These are phyloP conservation scores for Voacanga thouarsii DNA, from an alignment of 257 asterid genomes.

Conservation along the genomic window DNA sequence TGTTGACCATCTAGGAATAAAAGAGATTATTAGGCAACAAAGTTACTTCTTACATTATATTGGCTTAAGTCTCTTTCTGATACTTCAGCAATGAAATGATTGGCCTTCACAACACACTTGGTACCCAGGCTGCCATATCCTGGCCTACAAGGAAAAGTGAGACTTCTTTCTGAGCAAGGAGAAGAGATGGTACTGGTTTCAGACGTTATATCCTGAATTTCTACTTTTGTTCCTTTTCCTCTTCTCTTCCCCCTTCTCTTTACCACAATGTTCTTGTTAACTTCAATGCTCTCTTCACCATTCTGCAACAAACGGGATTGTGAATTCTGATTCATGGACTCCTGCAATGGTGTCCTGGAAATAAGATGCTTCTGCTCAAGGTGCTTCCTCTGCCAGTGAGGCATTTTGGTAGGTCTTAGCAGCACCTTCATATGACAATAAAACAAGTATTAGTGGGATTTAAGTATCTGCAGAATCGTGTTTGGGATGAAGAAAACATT, in stretches of 20 bases:
- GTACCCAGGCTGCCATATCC: conserved; percentile 38
- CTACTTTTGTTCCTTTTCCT: conserved; percentile 28
- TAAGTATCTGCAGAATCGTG: neutral
- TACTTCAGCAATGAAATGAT: conserved; percentile 46
- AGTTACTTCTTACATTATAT: conserved; percentile 38
- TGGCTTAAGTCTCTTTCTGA: conserved; percentile 50
- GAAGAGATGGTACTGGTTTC: conserved; percentile 15
- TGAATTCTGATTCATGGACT: conserved; percentile 33
- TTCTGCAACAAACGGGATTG: conserved; percentile 12
- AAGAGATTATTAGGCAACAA: neutral
- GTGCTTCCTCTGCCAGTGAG: conserved; percentile 36
- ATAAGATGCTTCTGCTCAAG: conserved; percentile 24
- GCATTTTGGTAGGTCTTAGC: conserved; percentile 22
- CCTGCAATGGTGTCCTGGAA: conserved; percentile 31
- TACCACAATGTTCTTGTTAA: conserved; percentile 15
- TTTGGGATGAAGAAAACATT: neutral
- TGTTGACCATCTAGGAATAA: neutral
- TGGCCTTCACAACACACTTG: conserved; percentile 39
- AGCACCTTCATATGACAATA: conserved; percentile 21
- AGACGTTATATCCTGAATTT: conserved; percentile 18
- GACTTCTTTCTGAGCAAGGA: conserved; percentile 24
- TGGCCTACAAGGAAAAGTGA: conserved; percentile 32
- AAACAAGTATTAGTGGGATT: conserved; percentile 10
- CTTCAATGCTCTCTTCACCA: conserved; percentile 18
- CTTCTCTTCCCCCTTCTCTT: conserved; percentile 33